Evolutionary conservation across 306 rosid genomes (phyloP), one percentile per base, ranked within the genome.

Genomic region (Cucurbita pepo): DNA sequence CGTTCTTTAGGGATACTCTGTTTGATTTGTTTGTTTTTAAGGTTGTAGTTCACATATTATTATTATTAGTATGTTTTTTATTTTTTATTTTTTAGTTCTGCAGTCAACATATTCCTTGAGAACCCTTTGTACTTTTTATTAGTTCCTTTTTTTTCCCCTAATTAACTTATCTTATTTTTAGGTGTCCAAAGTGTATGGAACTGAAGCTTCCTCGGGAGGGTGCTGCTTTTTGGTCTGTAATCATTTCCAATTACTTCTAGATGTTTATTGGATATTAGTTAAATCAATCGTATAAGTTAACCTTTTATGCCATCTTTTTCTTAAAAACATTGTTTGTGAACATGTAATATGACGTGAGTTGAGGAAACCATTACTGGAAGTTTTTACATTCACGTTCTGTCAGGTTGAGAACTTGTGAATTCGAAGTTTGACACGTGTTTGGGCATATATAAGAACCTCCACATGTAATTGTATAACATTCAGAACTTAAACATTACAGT

Each of bases 141-240:
- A 16, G 18, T 40, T 16, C 47, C 7, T 10, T 50, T 21, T 3
- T 50, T 21, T 3, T 38, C 0, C 12, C 55, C n/a, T 56, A 16
- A 8, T 53, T 11, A 13, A 37, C 45, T 13, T 16, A 43, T 57
- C 19, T 12, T 13, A n/a, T 30, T 45, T 72, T 10, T 77, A 94
- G 97, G 86, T 94, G 99, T 78, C 97, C 99, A 8, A 94, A 94
- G 82, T 94, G 99, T 74, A 64, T 91, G 78, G 89, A 91, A 52
- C 81, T 94, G 83, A 94, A 87, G 90, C 95, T 94, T 79, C 91
- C 97, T 43, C 95, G 96, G 2, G 92, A 89, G 79, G 85, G 81
- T 58, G 87, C 97, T 41, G 88, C 99, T 50, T 94, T 94, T 91
- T 94, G 96, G 99, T 94, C 25, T 73, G 99, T 87, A 76, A 76